Percentiles rank a stretch among this genome's conserved stretches.
phyloP scores from a whole-genome alignment of 2,329 filamentous ascomycete genomes.

The Fonsecaea nubica region DNA sequence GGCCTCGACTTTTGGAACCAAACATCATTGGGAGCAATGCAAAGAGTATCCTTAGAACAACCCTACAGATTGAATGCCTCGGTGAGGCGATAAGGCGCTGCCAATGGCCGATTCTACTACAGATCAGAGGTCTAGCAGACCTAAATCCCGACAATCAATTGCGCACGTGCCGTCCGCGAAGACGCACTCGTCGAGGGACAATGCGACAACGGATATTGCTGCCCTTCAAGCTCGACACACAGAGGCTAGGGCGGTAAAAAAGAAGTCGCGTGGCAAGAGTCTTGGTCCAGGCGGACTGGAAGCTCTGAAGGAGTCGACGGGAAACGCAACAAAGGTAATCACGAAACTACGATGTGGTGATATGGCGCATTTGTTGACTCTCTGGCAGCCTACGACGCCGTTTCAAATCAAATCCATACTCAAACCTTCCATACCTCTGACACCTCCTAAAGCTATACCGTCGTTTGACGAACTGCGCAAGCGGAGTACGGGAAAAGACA shows the following conservation, averaged over 20 bases:
- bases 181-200: slow-evolving; percentile 69
- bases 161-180: slow-evolving; percentile 63
- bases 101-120: slow-evolving; percentile 31
- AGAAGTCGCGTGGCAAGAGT: slow-evolving; percentile 91
- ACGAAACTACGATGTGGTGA: slow-evolving; percentile 37
- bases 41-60: slow-evolving; percentile 12
- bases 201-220: slow-evolving; percentile 72
- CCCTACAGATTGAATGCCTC: not conserved
- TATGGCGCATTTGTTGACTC: slow-evolving; percentile 25
- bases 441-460: slow-evolving; percentile 71
- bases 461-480: slow-evolving; percentile 61
- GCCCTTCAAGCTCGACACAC: slow-evolving; percentile 46
- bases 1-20: slow-evolving; percentile 14
- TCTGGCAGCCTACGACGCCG: slow-evolving; percentile 49
- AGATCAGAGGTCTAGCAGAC: slow-evolving; percentile 23
- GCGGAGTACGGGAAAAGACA: slow-evolving; percentile 48
- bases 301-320: slow-evolving; percentile 74
- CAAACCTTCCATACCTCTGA: slow-evolving; percentile 74
- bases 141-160: slow-evolving; percentile 71
- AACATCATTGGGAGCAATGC: slow-evolving; percentile 26
- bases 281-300: slow-evolving; percentile 90
- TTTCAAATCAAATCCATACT: slow-evolving; percentile 71
- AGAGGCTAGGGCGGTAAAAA: slow-evolving; percentile 52
- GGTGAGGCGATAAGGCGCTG: slow-evolving; percentile 10
- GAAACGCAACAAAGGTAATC: slow-evolving; percentile 78